phyloP scores from a whole-genome alignment of 352 stramenopile species.

The Pythium monospermum region DNA sequence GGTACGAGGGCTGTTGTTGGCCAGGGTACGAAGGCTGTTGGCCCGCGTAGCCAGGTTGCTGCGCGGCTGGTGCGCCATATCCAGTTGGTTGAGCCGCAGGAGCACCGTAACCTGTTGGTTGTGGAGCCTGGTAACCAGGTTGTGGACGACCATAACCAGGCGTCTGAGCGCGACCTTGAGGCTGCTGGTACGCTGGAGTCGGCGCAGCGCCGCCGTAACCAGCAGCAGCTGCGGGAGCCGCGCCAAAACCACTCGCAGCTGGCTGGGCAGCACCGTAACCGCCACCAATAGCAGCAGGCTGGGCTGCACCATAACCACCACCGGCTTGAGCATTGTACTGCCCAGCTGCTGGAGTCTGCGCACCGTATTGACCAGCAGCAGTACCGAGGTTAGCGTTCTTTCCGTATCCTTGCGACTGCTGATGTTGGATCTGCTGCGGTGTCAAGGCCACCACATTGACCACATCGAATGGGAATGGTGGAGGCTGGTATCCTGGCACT shows the following conservation, averaged over 20 bases:
- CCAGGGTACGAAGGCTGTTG: conserved; percentile 25
- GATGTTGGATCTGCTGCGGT: conserved; percentile 52
- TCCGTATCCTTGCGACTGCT: conserved; percentile 40
- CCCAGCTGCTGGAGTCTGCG: conserved; percentile 24
- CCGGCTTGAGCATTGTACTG: conserved; percentile 37
- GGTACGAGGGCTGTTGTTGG: conserved; percentile 19
- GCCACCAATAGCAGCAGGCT: conserved; percentile 25
- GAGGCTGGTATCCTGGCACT: conserved; percentile 70
- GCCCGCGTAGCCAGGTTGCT: conserved; percentile 17
- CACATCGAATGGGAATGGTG: conserved; percentile 81
- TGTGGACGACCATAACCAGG: conserved; percentile 34
- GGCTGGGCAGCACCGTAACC: conserved; percentile 35
- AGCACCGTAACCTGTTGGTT: conserved; percentile 9
- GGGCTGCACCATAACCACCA: conserved; percentile 5
- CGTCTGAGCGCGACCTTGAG: conserved; percentile 22
- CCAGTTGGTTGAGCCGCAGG: conserved; percentile 4
- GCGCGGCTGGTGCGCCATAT: conserved; percentile 11
- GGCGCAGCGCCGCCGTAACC: conserved; percentile 24
- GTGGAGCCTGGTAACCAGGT: conserved; percentile 5
- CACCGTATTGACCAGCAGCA: conserved; percentile 35
- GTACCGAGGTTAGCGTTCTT: conserved; percentile 22
- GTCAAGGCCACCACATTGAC: conserved; percentile 55
- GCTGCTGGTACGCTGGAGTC: conserved; percentile 31
- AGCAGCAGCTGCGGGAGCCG: conserved; percentile 21
- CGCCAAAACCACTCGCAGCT: conserved; percentile 4